These are phyloP conservation scores for Neonectria ditissima DNA, from an alignment of 2,329 filamentous ascomycete species.

Conservation along the genomic window DNA sequence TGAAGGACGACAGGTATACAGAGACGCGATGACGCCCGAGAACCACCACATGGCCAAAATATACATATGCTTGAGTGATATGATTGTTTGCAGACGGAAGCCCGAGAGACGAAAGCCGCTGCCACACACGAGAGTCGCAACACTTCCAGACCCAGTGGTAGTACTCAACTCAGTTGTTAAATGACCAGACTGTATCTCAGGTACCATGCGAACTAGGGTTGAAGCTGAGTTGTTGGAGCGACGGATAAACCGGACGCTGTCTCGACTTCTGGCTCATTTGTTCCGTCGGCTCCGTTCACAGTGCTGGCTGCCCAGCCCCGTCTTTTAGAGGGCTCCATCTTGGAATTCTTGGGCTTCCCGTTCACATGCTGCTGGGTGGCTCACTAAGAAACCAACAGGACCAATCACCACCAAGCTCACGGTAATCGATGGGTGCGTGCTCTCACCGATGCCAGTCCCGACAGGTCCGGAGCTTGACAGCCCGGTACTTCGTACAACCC, in stretches of 20 bases:
- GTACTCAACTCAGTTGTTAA: too few relatives aligned
- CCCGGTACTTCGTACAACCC: too few relatives aligned
- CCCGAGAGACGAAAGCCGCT: too few relatives aligned
- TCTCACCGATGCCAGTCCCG: background rate
- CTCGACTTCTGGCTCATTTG: background rate
- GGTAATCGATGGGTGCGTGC: background rate
- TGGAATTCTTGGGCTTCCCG: background rate
- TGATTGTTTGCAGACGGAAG: too few relatives aligned
- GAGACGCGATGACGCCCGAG: too few relatives aligned
- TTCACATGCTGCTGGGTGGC: background rate
- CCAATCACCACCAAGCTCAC: background rate
- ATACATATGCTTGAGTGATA: too few relatives aligned
- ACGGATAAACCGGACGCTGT: background rate
- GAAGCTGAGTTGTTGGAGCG: background rate
- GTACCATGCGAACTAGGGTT: background rate
- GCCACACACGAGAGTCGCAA: too few relatives aligned
- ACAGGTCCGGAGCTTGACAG: conserved; percentile 11
- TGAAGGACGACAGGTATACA: too few relatives aligned
- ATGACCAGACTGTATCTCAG: background rate
- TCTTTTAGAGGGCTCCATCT: background rate
- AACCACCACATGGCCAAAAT: too few relatives aligned
- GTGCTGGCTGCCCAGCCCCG: background rate
- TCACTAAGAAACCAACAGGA: background rate
- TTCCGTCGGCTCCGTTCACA: background rate
- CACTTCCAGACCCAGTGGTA: too few relatives aligned